Conservation (phyloP, 768 basidiomycete genomes). For the Tylopilus rubrobrunneus region DNA sequence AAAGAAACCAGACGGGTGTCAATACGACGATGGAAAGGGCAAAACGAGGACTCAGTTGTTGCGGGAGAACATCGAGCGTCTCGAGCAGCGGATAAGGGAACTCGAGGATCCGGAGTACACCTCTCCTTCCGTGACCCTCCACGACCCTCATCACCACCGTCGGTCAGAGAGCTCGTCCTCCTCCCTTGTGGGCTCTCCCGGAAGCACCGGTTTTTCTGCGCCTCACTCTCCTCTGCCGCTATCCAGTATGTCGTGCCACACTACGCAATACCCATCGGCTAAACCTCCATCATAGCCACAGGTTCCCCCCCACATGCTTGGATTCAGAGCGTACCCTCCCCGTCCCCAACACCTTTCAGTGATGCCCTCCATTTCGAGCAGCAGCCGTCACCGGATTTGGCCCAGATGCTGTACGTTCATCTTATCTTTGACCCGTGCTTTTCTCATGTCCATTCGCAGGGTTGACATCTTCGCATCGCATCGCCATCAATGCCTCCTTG, state of each 20-base stretch:
- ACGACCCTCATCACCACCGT: conserved; percentile 54
- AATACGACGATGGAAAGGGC: conserved; percentile 82
- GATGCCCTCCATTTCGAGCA: conserved; percentile 45
- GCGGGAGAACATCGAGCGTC: conserved; percentile 69
- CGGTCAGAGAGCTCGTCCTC: conserved; percentile 50
- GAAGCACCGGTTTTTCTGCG: conserved; percentile 47
- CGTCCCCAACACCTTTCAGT: conserved; percentile 52
- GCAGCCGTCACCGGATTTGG: conserved; percentile 54
- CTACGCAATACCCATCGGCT: neutral
- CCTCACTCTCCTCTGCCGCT: conserved; percentile 57
- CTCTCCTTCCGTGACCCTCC: conserved; percentile 64
- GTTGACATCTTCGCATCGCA: conserved; percentile 75
- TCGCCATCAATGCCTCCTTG: conserved; percentile 70
- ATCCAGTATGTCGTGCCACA: conserved; percentile 38
- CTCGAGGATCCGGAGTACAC: conserved; percentile 73
- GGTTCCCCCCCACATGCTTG: conserved; percentile 53
- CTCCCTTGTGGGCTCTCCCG: conserved; percentile 48
- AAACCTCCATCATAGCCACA: conserved; percentile 30
- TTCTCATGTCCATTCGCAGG: conserved; percentile 35
- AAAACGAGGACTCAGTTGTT: conserved; percentile 79
- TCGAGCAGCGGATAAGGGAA: conserved; percentile 68
- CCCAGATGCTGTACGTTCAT: conserved; percentile 57
- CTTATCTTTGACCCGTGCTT: conserved; percentile 6
- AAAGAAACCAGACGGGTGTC: conserved; percentile 71
- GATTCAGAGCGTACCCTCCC: conserved; percentile 46